phyloP scores from a whole-genome alignment of 306 rosid species.

The Inga oerstediana region DNA sequence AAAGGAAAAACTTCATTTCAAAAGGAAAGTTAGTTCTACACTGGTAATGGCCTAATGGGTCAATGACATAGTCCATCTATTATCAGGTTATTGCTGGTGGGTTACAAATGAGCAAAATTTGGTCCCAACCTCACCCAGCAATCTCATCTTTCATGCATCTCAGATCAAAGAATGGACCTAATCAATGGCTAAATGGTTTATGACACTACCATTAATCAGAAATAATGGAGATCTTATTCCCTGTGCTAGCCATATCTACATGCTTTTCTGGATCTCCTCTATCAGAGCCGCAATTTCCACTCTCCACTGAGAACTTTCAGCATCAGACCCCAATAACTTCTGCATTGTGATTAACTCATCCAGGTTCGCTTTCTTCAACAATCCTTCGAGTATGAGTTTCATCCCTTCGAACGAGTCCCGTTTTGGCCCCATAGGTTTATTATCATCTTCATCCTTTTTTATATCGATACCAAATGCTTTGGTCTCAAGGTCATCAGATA shows the following conservation, averaged over 20 bases:
- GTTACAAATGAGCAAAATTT: conserved; percentile 38
- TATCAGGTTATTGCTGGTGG: conserved; percentile 39
- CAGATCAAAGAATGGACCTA: conserved; percentile 59
- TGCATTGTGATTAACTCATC: conserved; percentile 50
- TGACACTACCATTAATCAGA: conserved; percentile 36
- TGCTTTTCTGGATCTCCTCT: conserved; percentile 45
- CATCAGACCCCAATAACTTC: conserved; percentile 40
- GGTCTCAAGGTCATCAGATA: conserved; percentile 16
- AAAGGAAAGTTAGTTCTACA: conserved; percentile 17
- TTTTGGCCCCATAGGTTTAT: conserved; percentile 5
- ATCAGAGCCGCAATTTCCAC: conserved; percentile 43
- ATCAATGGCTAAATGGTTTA: conserved; percentile 30
- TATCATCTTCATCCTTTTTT: conserved; percentile 27
- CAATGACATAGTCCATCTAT: conserved; percentile 36
- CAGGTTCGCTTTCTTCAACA: conserved; percentile 49
- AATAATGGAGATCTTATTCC: conserved; percentile 42
- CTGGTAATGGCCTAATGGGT: conserved; percentile 27
- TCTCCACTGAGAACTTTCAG: conserved; percentile 38
- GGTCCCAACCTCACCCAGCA: conserved; percentile 42
- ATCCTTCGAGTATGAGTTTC: conserved; percentile 32
- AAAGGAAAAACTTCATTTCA: conserved; percentile 6
- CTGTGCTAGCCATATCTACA: conserved; percentile 38
- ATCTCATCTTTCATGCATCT: conserved; percentile 35
- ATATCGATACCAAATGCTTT: conserved; percentile 38
- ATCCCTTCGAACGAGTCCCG: conserved; percentile 31